Conservation (phyloP, 2,329 filamentous ascomycete genomes). For the Penicillium sp. region DNA sequence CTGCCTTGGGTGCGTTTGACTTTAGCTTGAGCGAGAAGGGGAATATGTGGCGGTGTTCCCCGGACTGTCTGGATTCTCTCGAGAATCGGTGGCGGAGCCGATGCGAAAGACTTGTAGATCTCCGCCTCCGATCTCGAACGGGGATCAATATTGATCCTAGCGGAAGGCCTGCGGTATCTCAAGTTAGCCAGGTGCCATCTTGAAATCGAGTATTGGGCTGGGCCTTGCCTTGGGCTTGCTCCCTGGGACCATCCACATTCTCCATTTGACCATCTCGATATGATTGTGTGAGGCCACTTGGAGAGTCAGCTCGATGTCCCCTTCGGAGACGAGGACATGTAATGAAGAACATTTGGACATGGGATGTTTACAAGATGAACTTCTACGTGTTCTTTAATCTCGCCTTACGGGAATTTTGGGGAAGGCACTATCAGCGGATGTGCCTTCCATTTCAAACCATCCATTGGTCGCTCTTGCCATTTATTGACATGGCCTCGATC, state of each 20-base stretch:
- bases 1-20: conserved; percentile 12
- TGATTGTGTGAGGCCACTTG: conserved; percentile 13
- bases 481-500: not conserved
- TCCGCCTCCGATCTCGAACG: conserved; percentile 11
- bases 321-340: conserved; percentile 29
- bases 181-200: not conserved
- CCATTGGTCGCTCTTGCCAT: not conserved
- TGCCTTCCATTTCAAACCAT: not conserved
- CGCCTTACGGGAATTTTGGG: no score
- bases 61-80: conserved; percentile 28
- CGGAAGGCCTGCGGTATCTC: not conserved
- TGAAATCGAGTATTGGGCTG: not conserved
- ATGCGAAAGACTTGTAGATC: conserved; percentile 27
- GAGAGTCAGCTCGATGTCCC: conserved; percentile 16
- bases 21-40: conserved; percentile 21
- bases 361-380: not conserved
- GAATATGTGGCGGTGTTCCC: conserved; percentile 19
- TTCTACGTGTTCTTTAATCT: not conserved
- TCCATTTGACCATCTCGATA: conserved; percentile 10
- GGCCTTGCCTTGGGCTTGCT: conserved; percentile 15
- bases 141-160: conserved; percentile 8
- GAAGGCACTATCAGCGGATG: not conserved
- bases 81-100: conserved; percentile 37
- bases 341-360: conserved; percentile 24
- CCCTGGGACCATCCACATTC: not conserved